A percentile compares a stretch with the other conserved stretches of the same genome.
These are phyloP conservation scores for Tephrocybe sp. DNA, from an alignment of 768 basidiomycete genomes.

Conservation along the genomic window DNA sequence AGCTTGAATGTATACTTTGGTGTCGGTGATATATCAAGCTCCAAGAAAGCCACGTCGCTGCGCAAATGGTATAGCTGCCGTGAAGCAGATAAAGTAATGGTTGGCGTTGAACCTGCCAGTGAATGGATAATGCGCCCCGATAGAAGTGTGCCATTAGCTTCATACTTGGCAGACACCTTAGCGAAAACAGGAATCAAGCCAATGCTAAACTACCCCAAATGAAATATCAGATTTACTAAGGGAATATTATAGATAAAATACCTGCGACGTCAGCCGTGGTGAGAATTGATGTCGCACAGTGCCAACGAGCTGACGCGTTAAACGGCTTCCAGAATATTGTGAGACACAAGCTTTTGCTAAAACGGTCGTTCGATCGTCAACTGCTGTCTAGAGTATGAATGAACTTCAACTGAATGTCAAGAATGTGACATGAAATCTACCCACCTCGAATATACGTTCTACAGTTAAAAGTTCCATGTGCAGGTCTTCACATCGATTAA, in stretches of 20 bases:
- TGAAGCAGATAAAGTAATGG: constrained; percentile 40
- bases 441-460: constrained; percentile 43
- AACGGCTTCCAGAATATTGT: constrained; percentile 8
- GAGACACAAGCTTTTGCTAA: constrained; percentile 35
- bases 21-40: constrained; percentile 30
- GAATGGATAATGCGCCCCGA: constrained; percentile 34
- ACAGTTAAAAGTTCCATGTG: constrained; percentile 32
- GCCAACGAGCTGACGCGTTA: constrained; percentile 41
- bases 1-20: constrained; percentile 41
- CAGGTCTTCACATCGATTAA: constrained; percentile 34
- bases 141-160: constrained; percentile 44
- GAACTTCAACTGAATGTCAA: not conserved
- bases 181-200: constrained; percentile 34
- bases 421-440: constrained; percentile 12
- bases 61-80: constrained; percentile 51
- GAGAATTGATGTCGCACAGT: constrained; percentile 78
- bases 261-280: constrained; percentile 53
- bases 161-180: constrained; percentile 48
- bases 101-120: constrained; percentile 35
- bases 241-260: constrained; percentile 22
- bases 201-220: constrained; percentile 14
- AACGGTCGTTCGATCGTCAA: constrained; percentile 44
- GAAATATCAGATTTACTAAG: constrained; percentile 13
- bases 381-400: constrained; percentile 36
- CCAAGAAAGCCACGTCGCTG: constrained; percentile 44